Base-by-base conservation (phyloP, 441 rosid genomes). In the Pelargonium myrrhifolium region DNA sequence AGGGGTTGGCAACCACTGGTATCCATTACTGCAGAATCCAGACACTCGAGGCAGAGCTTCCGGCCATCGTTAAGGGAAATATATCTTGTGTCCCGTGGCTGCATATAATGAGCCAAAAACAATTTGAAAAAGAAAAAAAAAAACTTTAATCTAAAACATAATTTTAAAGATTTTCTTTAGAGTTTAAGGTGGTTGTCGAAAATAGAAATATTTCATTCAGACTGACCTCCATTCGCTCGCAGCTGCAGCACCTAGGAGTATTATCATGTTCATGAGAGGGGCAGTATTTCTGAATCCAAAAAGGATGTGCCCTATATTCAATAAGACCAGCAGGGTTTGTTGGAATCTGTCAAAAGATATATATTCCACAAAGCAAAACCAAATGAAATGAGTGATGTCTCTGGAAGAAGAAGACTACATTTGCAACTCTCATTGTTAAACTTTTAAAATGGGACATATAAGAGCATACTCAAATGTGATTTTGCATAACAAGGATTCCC, bases 141-240 rank as follows among this genome's bases (percentile, higher is more conserved):
- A 35, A 35, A 35, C 39, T 35, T 37, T 7, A 37, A 37, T 8
- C 9, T 37, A 37, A 37, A 37, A 7, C 10, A 37, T 37, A 6
- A 6, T 35, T 35, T 31, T 7, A 5, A 31, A 31, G 37, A 4
- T 31, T 31, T 1, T 31, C n/a, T 37, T 37, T 3, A 9, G 6
- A 35, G 39, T 35, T 28, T 35, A 35, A 35, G 39, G 39, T 35
- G 39, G 39, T 35, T 35, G 6, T 35, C 39, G 8, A n/a, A n/a
- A 51, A 51, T 51, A 14, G 8, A n/a, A 4, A 14, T 17, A 42
- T 28, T 39, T 65, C 42, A 35, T 26, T 62, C 64, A 53, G 65
- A 80, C 85, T 72, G 61, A 92, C 99, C 99, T 95, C 96, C 96
- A 95, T 87, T 79, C 98, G 80, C 77, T 95, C 98, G 65, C 99